Base-by-base conservation (phyloP, 2,329 filamentous ascomycete species). In the Colletotrichum limetticola region DNA sequence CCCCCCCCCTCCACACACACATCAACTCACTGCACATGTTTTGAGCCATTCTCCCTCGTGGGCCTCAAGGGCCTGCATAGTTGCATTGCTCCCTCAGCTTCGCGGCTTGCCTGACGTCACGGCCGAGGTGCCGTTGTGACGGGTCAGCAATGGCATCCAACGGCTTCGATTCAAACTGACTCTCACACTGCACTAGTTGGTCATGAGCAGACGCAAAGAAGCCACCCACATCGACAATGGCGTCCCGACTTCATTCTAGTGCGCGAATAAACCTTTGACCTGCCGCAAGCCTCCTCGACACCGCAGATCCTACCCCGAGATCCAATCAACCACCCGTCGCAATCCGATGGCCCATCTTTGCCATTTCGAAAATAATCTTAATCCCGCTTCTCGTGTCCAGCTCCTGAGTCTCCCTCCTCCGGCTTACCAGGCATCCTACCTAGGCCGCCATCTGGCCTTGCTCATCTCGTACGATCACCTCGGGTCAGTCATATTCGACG, bases 61-160 rank as follows among this genome's bases (percentile, higher is more conserved):
- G 66, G 52, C 55, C 59, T 42, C 37, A 42, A 42, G 37, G 16
- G 37, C 37, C 37, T 42, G 37, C 37, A 42, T 14, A 7, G 37
- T 19, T 58, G 32, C 53, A 42, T 57, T 32, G 26, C 55, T 70
- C 60, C 46, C 56, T 60, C 59, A 32, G 28, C 66, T 46, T 61
- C 26, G 55, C 16, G 37, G 37, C 37, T 42, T 42, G 37, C 55
- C 70, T 72, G 70, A 72, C 70, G 70, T 72, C 70, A 72, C 70
- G 26, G 26, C 28, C 32, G 37, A 65, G 19, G n/a, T 30, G 66
- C 42, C 42, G 26, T 60, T 42, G 32, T 28, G 55, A 30, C 32
- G 66, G 53, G 26, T 70, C n/a, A 26, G 62, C 28, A 56, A 52
- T 57, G 32, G 42, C 66, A 42, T 66, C 24, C 59, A 65, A 65